phyloP scores from a whole-genome alignment of 345 rosid genomes.

The Cardamine resedifolia region DNA sequence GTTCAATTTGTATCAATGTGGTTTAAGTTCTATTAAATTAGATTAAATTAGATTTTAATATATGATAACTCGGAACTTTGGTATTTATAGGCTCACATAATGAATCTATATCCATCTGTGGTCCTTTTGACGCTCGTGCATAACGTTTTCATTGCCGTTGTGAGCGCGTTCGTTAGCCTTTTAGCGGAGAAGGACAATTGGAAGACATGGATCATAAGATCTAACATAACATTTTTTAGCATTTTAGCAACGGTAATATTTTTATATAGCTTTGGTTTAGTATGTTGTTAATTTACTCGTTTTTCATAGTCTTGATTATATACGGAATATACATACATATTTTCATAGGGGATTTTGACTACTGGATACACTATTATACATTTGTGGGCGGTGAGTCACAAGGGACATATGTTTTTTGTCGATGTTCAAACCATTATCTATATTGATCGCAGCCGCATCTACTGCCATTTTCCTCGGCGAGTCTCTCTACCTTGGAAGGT shows the following conservation, averaged over 20 bases:
- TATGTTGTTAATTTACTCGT: not conserved
- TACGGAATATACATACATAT: not conserved
- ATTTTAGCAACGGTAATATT: constrained; percentile 31
- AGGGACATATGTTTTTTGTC: constrained; percentile 49
- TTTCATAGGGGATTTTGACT: constrained; percentile 54
- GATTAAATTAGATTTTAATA: not conserved
- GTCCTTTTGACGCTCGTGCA: constrained; percentile 62
- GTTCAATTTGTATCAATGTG: not conserved
- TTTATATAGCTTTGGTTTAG: not conserved
- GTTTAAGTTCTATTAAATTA: not conserved
- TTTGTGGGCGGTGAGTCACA: constrained; percentile 35
- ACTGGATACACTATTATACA: constrained; percentile 41
- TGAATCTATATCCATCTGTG: constrained; percentile 79
- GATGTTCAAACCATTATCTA: constrained; percentile 44
- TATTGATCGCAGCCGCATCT: constrained; percentile 41
- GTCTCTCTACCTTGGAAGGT: constrained; percentile 39
- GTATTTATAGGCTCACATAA: constrained; percentile 56
- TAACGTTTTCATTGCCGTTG: constrained; percentile 50
- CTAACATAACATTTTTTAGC: constrained; percentile 47
- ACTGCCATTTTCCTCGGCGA: constrained; percentile 43
- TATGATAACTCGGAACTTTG: not conserved
- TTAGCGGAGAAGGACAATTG: constrained; percentile 44
- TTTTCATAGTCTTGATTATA: not conserved
- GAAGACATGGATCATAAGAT: constrained; percentile 60
- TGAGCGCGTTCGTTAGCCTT: constrained; percentile 57